Percentiles rank a stretch among this genome's conserved stretches.
Conservation (phyloP, 148 eudicot genomes). For the Drosera capensis region DNA sequence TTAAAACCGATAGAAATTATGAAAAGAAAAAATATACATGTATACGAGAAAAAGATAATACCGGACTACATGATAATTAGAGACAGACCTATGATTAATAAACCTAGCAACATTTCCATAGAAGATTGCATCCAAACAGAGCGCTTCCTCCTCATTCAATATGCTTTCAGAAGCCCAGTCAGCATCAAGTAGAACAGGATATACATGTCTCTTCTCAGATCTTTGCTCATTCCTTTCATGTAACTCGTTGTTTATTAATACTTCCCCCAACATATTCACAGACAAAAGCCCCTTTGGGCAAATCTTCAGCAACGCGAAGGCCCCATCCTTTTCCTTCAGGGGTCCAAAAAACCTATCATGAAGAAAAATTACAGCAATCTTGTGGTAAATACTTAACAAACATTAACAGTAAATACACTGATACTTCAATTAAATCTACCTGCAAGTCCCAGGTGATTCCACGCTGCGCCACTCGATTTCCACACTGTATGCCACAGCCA, state of each 20-base stretch:
- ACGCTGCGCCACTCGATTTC: conserved; percentile 51
- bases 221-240: conserved; percentile 28
- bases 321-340: conserved; percentile 53
- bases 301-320: conserved; percentile 29
- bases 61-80: not conserved
- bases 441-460: conserved; percentile 47
- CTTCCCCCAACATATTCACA: conserved; percentile 54
- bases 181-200: conserved; percentile 54
- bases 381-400: not conserved
- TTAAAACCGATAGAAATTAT: not conserved
- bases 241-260: conserved; percentile 37
- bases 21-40: not conserved
- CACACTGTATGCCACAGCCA: conserved; percentile 50
- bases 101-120: conserved; percentile 58
- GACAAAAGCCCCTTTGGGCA: conserved; percentile 48
- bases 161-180: conserved; percentile 63
- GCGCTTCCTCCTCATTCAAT: conserved; percentile 49
- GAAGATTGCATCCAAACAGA: conserved; percentile 55
- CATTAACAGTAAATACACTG: not conserved
- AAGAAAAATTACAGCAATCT: conserved; percentile 1
- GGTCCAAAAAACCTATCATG: conserved; percentile 45
- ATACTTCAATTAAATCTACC: conserved; percentile 15
- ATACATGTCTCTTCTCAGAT: conserved; percentile 31
- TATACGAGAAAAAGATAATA: not conserved
- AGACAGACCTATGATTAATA: conserved; percentile 44